These are phyloP conservation scores for Bremia lactucae DNA, from an alignment of 352 stramenopile species.

Conservation along the genomic window DNA sequence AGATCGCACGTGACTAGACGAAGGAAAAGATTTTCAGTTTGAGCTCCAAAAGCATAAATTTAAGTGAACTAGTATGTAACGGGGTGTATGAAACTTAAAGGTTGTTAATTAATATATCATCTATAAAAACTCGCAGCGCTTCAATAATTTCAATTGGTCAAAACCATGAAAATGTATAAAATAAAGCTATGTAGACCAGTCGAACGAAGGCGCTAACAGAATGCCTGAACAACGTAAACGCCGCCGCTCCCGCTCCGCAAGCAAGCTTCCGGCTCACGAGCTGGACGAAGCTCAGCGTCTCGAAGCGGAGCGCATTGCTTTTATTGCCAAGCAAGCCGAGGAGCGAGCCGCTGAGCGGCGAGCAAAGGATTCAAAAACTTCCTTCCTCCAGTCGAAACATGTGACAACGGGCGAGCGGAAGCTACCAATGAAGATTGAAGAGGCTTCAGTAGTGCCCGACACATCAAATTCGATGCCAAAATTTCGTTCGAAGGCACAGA, in stretches of 20 bases:
- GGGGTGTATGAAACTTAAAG: too few relatives aligned
- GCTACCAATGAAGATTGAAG: constrained; percentile 23
- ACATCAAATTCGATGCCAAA: constrained; percentile 26
- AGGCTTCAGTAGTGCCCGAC: background rate
- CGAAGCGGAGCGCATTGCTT: constrained; percentile 62
- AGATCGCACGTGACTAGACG: too few relatives aligned
- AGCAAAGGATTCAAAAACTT: constrained; percentile 10
- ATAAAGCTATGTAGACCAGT: too few relatives aligned
- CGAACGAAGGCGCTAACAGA: too few relatives aligned
- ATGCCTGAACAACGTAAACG: constrained; percentile 33
- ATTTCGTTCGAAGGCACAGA: constrained; percentile 76
- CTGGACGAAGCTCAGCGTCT: constrained; percentile 30
- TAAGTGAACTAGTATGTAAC: too few relatives aligned
- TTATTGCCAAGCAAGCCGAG: constrained; percentile 56
- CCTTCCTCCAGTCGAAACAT: background rate
- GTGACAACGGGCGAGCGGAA: constrained; percentile 20
- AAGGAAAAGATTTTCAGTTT: too few relatives aligned
- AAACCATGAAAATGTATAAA: too few relatives aligned
- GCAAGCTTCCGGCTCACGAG: constrained; percentile 5
- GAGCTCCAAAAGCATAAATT: too few relatives aligned
- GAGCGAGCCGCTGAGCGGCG: constrained; percentile 41
- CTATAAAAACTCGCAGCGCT: too few relatives aligned
- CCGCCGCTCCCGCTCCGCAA: constrained; percentile 26
- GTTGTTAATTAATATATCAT: too few relatives aligned
- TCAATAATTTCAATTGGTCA: too few relatives aligned